phyloP scores from a whole-genome alignment of 1,284 basidiomycete species.

The Wolfiporia cocos region DNA sequence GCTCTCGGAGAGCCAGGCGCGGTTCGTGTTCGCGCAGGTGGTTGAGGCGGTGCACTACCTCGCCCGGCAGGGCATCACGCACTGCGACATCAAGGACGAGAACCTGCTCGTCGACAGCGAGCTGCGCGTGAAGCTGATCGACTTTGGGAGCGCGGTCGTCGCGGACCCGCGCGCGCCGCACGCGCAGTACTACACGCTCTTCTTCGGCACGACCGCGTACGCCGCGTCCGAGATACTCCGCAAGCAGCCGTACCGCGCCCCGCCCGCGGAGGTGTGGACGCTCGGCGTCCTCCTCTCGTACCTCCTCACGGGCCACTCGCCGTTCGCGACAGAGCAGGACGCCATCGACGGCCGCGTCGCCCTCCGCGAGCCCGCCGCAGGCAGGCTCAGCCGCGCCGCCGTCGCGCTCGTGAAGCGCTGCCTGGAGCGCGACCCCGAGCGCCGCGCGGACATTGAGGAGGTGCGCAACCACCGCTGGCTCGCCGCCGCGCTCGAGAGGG shows the following conservation, averaged over 20 bases:
- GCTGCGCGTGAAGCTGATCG: conserved; percentile 85
- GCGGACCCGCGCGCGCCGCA: conserved; percentile 60
- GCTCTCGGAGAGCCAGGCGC: conserved; percentile 73
- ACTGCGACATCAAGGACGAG: conserved; percentile 94
- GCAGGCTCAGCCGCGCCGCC: conserved; percentile 17
- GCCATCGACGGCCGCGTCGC: conserved; percentile 45
- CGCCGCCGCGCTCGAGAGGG: conserved; percentile 25
- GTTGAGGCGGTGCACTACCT: conserved; percentile 83
- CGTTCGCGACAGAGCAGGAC: conserved; percentile 72
- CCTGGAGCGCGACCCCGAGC: conserved; percentile 64
- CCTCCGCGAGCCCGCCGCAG: conserved; percentile 19
- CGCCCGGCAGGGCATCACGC: conserved; percentile 71
- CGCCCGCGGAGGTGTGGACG: conserved; percentile 87
- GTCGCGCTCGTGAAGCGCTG: conserved; percentile 60
- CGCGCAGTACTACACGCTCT: conserved; percentile 71
- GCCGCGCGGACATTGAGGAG: conserved; percentile 64
- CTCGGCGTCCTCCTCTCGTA: conserved; percentile 88
- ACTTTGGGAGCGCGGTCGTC: conserved; percentile 86
- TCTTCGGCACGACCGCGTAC: conserved; percentile 80
- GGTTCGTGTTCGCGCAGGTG: conserved; percentile 82
- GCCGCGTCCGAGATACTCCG: conserved; percentile 78
- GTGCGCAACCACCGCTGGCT: conserved; percentile 80
- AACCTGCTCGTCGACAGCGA: conserved; percentile 82
- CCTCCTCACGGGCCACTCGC: conserved; percentile 80
- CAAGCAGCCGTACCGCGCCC: conserved; percentile 68